Evolutionary conservation across 805 yeast species (phyloP), one percentile per base, ranked within the genome.

Genomic region (Nakazawaea peltata): DNA sequence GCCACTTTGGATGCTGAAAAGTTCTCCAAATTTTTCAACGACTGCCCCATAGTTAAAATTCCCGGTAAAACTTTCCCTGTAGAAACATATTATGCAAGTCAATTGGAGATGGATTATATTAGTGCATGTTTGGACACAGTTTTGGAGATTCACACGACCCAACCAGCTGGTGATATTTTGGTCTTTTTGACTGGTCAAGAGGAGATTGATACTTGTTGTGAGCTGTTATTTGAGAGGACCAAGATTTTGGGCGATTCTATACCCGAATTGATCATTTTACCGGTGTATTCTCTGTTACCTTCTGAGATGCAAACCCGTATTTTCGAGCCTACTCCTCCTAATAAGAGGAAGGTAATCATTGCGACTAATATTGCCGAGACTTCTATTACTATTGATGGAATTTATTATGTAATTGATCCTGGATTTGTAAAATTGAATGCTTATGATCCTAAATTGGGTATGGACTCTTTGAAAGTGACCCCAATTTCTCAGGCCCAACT

Each of bases 281-380:
- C 97, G 0, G 86, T 92, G 6, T 92, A 88, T 56, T 84, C 97
- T 6, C 82, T 94, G 1, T 64, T 90, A 44, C 97, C 97, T 1
- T 72, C 94, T 1, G 96, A 88, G 46, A 72, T 83, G 64, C 98
- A 92, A 56, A 71, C 87, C 19, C 70, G 74, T 43, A 88, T 92
- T 31, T 92, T 92, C 56, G 94, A 84, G 48, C 85, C 94, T 1
- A 80, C 97, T 0, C 95, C 95, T 0, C 56, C 60, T 13, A 85
- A 85, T 2, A 71, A 85, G 25, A 61, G 98, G 35, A 92, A 92
- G 53, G 94, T 88, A 3, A 85, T 92, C 7, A 63, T 92, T 37
- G 97, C 98, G 0, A 92, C 98, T 1, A 90, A 90, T 49, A 92
- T 90, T 46, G 98, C 97, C 0, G 98, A 90, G 57, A 92, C 98